Evolutionary conservation across 805 yeast genomes (phyloP), one percentile per base, ranked within the genome.

Genomic region (Candida cerambycidarum): DNA sequence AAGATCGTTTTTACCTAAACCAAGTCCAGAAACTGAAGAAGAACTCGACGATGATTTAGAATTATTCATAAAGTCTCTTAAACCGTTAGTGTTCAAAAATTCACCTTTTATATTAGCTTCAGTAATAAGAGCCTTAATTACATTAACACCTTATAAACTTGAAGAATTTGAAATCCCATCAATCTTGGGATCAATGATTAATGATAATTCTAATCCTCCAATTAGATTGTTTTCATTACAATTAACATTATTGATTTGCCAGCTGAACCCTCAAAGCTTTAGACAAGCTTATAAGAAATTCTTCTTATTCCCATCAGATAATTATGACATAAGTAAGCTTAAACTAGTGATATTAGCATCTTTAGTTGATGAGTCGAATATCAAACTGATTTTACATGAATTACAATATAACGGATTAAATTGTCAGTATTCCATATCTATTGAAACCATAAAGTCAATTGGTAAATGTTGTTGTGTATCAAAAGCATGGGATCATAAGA

Each of bases 91-190:
- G 8, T 75, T 69, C 50, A 71, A 82, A 17, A 60, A 71, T 4
- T 79, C 83, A 39, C 78, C 78, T 5, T 73, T 78, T 25, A 90
- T 88, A 4, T 65, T 85, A 0, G 48, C 88, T 11, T 76, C 87
- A 11, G 67, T 80, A 3, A 69, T 82, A 1, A 76, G 80, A 47
- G 79, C 85, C 7, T 69, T 77, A 43, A 59, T 71, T 38, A 76
- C 75, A 39, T 59, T 88, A n/a, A 75, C 82, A 0, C 82, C 90
- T 0, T 77, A 83, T 9, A 64, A 62, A 43, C 63, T 73, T 1
- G 64, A 63, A 30, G 72, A 74, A 2, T 69, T 71, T 15, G 67
- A 73, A 3, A 62, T 83, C n/a, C 75, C 80, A 9, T 62, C 66
- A 1, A 69, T 80, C 0, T 64, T 87, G 29, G 63, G 79, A 3